Evolutionary conservation across 805 yeast genomes (phyloP).

Genomic region (Ogataea polymorpha): DNA sequence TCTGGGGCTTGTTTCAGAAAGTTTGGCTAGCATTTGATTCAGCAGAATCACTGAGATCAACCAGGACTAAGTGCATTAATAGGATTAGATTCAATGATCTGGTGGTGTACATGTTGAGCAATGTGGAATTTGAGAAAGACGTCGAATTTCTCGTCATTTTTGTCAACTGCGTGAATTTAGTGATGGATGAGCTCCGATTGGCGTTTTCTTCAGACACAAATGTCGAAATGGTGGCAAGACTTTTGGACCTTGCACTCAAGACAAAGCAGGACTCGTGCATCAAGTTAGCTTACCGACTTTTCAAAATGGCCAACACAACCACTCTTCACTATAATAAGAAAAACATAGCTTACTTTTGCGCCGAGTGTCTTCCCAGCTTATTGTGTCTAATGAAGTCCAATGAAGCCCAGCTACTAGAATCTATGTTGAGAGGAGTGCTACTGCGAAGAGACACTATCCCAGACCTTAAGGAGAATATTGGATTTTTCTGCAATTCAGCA

Average conservation of each 20-base stretch:
- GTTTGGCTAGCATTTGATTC: slow-evolving; percentile 24
- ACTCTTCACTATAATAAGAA: slow-evolving; percentile 26
- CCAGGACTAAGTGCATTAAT: slow-evolving; percentile 41
- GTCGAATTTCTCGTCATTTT: slow-evolving; percentile 22
- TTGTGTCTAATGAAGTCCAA: slow-evolving; percentile 9
- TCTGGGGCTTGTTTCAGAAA: slow-evolving; percentile 51
- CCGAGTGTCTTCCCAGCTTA: slow-evolving; percentile 24
- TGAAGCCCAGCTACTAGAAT: slow-evolving; percentile 6
- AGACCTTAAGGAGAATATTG: slow-evolving; percentile 31
- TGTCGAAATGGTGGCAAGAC: slow-evolving; percentile 17
- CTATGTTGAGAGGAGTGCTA: slow-evolving; percentile 27
- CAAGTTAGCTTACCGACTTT: slow-evolving; percentile 12
- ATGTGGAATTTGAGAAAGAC: slow-evolving; percentile 18
- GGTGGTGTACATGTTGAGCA: slow-evolving; percentile 25
- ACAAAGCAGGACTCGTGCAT: neutral
- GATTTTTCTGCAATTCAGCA: slow-evolving; percentile 29
- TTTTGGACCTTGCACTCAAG: slow-evolving; percentile 6
- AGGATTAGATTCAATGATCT: slow-evolving; percentile 41
- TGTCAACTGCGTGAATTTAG: slow-evolving; percentile 14
- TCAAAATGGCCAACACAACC: slow-evolving; percentile 24
- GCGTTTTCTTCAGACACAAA: slow-evolving; percentile 28
- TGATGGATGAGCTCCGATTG: slow-evolving; percentile 16
- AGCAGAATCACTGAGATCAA: slow-evolving; percentile 21
- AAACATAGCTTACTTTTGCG: slow-evolving; percentile 25
- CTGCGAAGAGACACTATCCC: slow-evolving; percentile 26